Percentiles rank a stretch among this genome's conserved stretches.
Conservation (phyloP, 1,284 basidiomycete species). For the Paramarasmius palmivorus region DNA sequence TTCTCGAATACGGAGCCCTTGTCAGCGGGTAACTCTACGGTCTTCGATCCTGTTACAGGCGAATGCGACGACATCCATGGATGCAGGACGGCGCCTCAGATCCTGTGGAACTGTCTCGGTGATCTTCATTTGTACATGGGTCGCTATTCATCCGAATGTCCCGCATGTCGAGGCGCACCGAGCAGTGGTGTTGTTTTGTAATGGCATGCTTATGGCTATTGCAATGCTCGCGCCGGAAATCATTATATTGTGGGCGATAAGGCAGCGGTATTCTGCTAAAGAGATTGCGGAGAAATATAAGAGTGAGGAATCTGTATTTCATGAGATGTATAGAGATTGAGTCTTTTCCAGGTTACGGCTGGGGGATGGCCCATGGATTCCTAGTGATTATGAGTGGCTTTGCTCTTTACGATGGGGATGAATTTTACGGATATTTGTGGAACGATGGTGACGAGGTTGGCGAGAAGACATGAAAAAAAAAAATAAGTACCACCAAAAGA, state of each 20-base stretch:
- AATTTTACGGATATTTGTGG: background rate
- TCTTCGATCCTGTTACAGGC: background rate
- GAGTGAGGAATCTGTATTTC: conserved; percentile 1
- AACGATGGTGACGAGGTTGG: background rate
- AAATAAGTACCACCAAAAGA: background rate
- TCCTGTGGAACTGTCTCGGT: conserved; percentile 30
- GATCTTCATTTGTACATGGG: conserved; percentile 34
- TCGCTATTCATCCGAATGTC: conserved; percentile 34
- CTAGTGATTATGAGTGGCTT: background rate
- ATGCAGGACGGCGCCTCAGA: conserved; percentile 8
- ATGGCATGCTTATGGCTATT: conserved; percentile 19
- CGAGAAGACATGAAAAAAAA: background rate
- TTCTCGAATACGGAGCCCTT: too few relatives aligned
- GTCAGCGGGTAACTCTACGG: background rate
- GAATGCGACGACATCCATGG: background rate
- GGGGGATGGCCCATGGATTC: background rate
- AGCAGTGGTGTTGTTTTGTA: background rate
- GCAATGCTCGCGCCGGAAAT: conserved; percentile 27
- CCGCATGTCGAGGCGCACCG: conserved; percentile 15
- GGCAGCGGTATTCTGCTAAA: conserved; percentile 24
- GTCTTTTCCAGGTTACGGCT: background rate
- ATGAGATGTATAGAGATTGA: background rate
- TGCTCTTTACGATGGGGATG: background rate
- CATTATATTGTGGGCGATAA: conserved; percentile 25
- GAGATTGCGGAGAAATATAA: conserved; percentile 13